These are phyloP conservation scores for Monosporascus sp. DNA, from an alignment of 2,329 filamentous ascomycete species.

Conservation along the genomic window DNA sequence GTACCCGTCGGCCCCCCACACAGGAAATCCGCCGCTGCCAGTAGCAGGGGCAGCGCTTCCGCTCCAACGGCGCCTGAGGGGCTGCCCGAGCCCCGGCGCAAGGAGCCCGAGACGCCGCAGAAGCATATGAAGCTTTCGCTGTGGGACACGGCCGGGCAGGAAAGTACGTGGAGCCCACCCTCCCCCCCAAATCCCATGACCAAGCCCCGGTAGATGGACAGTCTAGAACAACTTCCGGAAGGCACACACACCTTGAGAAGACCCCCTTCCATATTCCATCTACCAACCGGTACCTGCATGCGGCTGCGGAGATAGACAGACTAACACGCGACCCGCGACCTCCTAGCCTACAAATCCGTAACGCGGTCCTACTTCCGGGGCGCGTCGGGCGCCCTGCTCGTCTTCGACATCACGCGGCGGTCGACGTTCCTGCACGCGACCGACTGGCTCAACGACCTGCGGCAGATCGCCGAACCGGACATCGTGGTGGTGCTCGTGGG, in stretches of 20 bases:
- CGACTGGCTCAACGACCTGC: constrained; percentile 89
- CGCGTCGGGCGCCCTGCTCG: constrained; percentile 66
- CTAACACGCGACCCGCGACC: not conserved
- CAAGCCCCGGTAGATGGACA: not conserved
- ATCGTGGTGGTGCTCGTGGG: constrained; percentile 94
- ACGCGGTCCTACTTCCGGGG: constrained; percentile 92
- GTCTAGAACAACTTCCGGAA: not conserved
- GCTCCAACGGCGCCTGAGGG: constrained; percentile 28
- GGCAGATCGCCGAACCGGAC: constrained; percentile 90
- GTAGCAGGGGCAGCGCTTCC: constrained; percentile 32
- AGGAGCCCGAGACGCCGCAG: constrained; percentile 36
- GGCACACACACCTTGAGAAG: not conserved
- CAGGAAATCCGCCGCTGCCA: constrained; percentile 34
- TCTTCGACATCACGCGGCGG: constrained; percentile 88
- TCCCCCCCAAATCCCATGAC: not conserved
- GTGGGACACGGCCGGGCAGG: constrained; percentile 95
- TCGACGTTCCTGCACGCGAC: constrained; percentile 84
- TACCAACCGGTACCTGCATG: not conserved
- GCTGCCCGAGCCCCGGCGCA: constrained; percentile 49
- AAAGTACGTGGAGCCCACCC: constrained; percentile 48
- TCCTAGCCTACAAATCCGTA: constrained; percentile 73
- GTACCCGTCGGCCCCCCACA: constrained; percentile 85
- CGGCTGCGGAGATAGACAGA: not conserved
- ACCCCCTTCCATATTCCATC: not conserved
- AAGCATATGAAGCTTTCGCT: constrained; percentile 89